Evolutionary conservation across 1,284 basidiomycete species (phyloP).

Genomic region (Pterula multifida): DNA sequence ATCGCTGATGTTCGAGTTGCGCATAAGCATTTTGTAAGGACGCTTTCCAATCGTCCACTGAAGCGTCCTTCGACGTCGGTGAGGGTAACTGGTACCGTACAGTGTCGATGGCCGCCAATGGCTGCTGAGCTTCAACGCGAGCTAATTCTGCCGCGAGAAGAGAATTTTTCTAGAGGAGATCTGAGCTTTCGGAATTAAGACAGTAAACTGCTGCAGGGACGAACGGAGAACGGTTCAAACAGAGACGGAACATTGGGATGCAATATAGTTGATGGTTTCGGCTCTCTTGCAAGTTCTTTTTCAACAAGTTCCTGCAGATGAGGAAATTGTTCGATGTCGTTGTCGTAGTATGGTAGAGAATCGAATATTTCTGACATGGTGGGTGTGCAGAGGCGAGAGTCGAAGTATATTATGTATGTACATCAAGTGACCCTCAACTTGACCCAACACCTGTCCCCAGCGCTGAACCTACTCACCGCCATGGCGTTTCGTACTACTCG

Average conservation of each 20-base stretch:
- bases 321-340: conserved; percentile 75
- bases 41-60: conserved; percentile 68
- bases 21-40: conserved; percentile 74
- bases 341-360: conserved; percentile 90
- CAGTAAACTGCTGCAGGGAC: conserved; percentile 31
- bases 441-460: not conserved
- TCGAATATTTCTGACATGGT: conserved; percentile 43
- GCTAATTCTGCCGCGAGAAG: conserved; percentile 61
- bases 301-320: conserved; percentile 63
- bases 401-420: too few relatives aligned
- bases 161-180: conserved; percentile 40
- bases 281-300: conserved; percentile 56
- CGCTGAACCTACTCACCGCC: not conserved
- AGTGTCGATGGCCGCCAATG: conserved; percentile 67
- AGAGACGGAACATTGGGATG: conserved; percentile 66
- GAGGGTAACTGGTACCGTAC: conserved; percentile 71
- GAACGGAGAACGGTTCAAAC: conserved; percentile 57
- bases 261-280: conserved; percentile 39
- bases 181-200: conserved; percentile 6
- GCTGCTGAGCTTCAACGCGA: conserved; percentile 59
- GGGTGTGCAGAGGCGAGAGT: not conserved
- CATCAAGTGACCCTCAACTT: not conserved
- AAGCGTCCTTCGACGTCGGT: conserved; percentile 51
- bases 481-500: not conserved
- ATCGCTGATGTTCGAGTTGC: conserved; percentile 83